Conservation (phyloP, 805 yeast genomes). For the Phaffomyces antillensis region DNA sequence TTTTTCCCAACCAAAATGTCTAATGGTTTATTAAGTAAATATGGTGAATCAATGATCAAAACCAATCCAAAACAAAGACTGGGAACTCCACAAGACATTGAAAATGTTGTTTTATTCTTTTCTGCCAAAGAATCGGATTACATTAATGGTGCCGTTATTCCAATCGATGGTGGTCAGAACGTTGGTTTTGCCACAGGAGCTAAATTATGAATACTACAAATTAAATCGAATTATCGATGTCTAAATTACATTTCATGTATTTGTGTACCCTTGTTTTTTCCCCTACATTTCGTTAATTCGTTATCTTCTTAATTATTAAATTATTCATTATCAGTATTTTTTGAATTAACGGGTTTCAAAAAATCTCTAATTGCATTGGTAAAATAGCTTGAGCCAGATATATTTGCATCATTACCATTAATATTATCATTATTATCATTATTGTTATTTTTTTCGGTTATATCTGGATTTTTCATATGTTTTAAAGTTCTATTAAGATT, state of each 20-base stretch:
- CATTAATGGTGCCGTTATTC: slow-evolving; percentile 59
- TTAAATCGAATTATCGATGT: too few species aligned
- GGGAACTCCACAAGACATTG: slow-evolving; percentile 55
- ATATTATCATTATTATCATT: slow-evolving; percentile 2
- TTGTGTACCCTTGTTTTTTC: background rate
- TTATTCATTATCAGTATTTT: too few species aligned
- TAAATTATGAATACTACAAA: background rate
- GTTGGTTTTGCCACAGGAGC: slow-evolving; percentile 26
- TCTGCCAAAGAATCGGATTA: slow-evolving; percentile 51
- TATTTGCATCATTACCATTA: background rate
- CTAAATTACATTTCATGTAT: too few species aligned
- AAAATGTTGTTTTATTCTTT: slow-evolving; percentile 48
- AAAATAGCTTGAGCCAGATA: slow-evolving; percentile 7
- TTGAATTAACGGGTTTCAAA: slow-evolving; percentile 3
- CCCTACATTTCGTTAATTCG: background rate
- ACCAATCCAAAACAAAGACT: slow-evolving; percentile 57
- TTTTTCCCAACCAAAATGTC: slow-evolving; percentile 75
- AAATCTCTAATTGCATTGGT: slow-evolving; percentile 17
- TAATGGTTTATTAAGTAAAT: slow-evolving; percentile 46
- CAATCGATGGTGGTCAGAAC: slow-evolving; percentile 65
- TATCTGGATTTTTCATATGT: background rate
- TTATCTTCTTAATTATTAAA: background rate
- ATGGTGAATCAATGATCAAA: slow-evolving; percentile 38
- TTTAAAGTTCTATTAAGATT: slow-evolving; percentile 16
- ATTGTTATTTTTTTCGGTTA: background rate